These are phyloP conservation scores for Barnettozyma californica DNA, from an alignment of 805 yeast genomes.

Conservation along the genomic window DNA sequence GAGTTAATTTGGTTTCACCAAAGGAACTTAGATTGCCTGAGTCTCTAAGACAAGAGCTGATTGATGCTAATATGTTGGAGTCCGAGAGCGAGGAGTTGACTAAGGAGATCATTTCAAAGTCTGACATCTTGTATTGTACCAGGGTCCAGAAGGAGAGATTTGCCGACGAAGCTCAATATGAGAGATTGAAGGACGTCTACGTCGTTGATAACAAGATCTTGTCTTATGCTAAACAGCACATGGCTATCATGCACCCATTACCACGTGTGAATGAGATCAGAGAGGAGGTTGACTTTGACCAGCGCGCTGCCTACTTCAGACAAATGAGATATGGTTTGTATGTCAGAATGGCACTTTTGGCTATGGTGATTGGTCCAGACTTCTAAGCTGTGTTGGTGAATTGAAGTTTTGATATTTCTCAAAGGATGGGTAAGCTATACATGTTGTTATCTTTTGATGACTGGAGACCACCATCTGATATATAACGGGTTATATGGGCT, in stretches of 20 bases:
- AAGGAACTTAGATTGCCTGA: slow-evolving; percentile 81
- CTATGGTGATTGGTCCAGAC: slow-evolving; percentile 96
- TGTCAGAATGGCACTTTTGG: slow-evolving; percentile 97
- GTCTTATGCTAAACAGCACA: slow-evolving; percentile 91
- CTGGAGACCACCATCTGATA: slow-evolving; percentile 19
- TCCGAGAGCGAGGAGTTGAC: slow-evolving; percentile 74
- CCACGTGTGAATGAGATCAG: slow-evolving; percentile 96
- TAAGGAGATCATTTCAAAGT: slow-evolving; percentile 76
- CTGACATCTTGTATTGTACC: slow-evolving; percentile 96
- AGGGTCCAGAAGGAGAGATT: slow-evolving; percentile 98
- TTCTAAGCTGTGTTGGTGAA: slow-evolving; percentile 33
- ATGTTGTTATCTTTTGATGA: slow-evolving; percentile 9
- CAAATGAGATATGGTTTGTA: slow-evolving; percentile 98
- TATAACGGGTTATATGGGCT: not conserved
- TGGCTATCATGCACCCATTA: slow-evolving; percentile 98
- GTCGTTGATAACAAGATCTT: slow-evolving; percentile 89
- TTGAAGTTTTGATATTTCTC: not conserved
- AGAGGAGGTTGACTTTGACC: slow-evolving; percentile 98
- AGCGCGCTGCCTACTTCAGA: slow-evolving; percentile 98
- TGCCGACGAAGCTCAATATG: slow-evolving; percentile 66
- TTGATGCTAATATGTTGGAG: slow-evolving; percentile 61
- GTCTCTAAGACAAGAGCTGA: slow-evolving; percentile 61
- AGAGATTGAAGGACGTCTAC: slow-evolving; percentile 84
- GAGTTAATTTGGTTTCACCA: slow-evolving; percentile 89
- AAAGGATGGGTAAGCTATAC: not conserved